Base-by-base conservation (phyloP, 2,329 filamentous ascomycete species). In the Diaporthe nobilis region DNA sequence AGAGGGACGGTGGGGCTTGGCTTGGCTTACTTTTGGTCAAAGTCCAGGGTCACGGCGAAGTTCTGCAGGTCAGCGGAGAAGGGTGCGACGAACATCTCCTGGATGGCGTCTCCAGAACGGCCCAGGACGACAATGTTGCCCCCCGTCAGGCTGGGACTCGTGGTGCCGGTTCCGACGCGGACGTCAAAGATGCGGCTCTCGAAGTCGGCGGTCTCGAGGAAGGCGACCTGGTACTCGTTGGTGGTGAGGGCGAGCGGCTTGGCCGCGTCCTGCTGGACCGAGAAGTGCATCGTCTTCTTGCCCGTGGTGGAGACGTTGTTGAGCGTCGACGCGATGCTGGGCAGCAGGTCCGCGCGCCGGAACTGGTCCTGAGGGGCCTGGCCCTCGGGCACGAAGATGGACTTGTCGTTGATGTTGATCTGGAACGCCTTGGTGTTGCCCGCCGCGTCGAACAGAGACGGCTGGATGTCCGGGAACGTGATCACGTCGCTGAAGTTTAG, bases 201-300 rank as follows among this genome's bases (percentile, higher is more conserved):
- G 20, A 78, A 78, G 73, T 78, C 77, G 25, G 73, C 75, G 17
- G 77, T 77, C 77, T 78, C 77, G 22, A 78, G 73, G 67, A 72
- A 78, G 6, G 79, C 80, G 44, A 83, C 77, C 77, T 83, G 80
- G 78, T 88, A 88, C 80, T 88, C 85, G 77, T 88, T 87, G 8
- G 84, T 86, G 68, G 85, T 79, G 34, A 73, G 58, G 78, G 88
- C 88, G 67, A 88, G 79, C 6, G 85, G 83, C 49, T 85, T 80
- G 13, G 81, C 76, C 0, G 81, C 73, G 77, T 87, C 85, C 71
- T 85, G 84, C 80, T 85, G 85, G 42, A 88, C 82, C 71, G 84
- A 86, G 78, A 85, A 87, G 80, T 88, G 87, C 76, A 87, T 81
- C 1, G 86, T 87, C 77, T 86, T 86, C 60, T 85, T 79, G 17